Evolutionary conservation across 1,284 basidiomycete genomes (phyloP).

Genomic region (Rhodotorula sp.): DNA sequence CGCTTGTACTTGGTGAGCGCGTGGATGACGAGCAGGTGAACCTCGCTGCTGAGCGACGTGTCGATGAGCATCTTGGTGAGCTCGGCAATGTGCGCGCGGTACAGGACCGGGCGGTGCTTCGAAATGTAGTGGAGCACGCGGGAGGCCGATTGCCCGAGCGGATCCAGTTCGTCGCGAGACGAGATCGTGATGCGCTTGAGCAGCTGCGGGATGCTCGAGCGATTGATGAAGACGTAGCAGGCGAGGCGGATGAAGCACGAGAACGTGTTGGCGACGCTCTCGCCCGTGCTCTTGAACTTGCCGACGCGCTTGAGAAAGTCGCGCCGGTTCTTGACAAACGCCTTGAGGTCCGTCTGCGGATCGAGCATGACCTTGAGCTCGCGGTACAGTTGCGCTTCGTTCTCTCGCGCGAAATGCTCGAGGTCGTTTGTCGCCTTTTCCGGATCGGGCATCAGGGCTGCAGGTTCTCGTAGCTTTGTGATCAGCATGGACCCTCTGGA

Average conservation of each 20-base stretch:
- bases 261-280: conserved; percentile 61
- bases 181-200: conserved; percentile 56
- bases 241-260: conserved; percentile 68
- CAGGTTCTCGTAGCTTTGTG: not conserved
- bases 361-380: conserved; percentile 78
- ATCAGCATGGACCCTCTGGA: not conserved
- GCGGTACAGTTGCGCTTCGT: conserved; percentile 82
- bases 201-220: conserved; percentile 77
- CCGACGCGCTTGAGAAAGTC: conserved; percentile 76
- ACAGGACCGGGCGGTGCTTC: conserved; percentile 72
- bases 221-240: conserved; percentile 73
- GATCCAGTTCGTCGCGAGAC: conserved; percentile 21
- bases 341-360: conserved; percentile 75
- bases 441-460: conserved; percentile 65
- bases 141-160: conserved; percentile 43
- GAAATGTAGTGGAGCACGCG: conserved; percentile 60
- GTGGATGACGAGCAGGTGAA: conserved; percentile 67
- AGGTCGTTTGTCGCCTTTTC: conserved; percentile 76
- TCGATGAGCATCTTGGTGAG: conserved; percentile 62
- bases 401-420: conserved; percentile 75
- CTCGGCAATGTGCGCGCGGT: conserved; percentile 69
- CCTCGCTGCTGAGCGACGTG: conserved; percentile 49
- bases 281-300: conserved; percentile 54
- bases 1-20: conserved; percentile 68
- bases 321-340: conserved; percentile 71